Evolutionary conservation across 1,284 basidiomycete genomes (phyloP), one percentile per base, ranked within the genome.

Genomic region (Tylopilus orsonianus): DNA sequence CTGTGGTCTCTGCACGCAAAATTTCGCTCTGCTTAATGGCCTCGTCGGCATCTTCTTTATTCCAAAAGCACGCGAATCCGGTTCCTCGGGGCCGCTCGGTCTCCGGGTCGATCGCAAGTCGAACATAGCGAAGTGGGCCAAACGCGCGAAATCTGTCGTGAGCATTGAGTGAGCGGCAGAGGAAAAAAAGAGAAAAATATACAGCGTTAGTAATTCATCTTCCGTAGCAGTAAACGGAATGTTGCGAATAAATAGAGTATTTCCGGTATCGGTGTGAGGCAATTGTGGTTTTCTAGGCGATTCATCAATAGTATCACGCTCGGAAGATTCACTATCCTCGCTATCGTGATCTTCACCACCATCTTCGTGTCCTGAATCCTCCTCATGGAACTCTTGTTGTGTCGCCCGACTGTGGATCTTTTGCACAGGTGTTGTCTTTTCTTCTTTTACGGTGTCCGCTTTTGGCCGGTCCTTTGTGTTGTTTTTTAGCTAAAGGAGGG

Each of bases 31-130:
- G 90, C 44, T 83, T 78, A 27, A 98, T 78, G 4, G 85, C 92
- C 49, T 85, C 84, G 59, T 96, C 88, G 4, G 95, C 96, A 54
- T 96, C 89, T 52, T 86, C 88, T 54, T 80, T 83, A 55, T 96
- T 93, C 96, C 96, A 98, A 73, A 97, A 98, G 68, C 94, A 98
- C 0, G 90, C 93, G 66, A 99, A 99, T 0, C 93, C 97, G 0
- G 94, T 97, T 8, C 97, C 97, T 40, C 93, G 79, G 26, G 94
- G 93, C 41, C 93, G 85, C 16, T 87, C 90, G 1, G 88, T 93
- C 1, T 78, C 80, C 14, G 75, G 78, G 62, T 99, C 97, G 70
- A 96, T 78, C 0, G 95, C 90, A 48, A 99, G 91, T 26, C 91
- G 84, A 3, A 92, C 95, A 67, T 99, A 99, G 20, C 94, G 87